Evolutionary conservation across 768 basidiomycete species (phyloP).

Genomic region (Phylloporus rhodoxanthus): DNA sequence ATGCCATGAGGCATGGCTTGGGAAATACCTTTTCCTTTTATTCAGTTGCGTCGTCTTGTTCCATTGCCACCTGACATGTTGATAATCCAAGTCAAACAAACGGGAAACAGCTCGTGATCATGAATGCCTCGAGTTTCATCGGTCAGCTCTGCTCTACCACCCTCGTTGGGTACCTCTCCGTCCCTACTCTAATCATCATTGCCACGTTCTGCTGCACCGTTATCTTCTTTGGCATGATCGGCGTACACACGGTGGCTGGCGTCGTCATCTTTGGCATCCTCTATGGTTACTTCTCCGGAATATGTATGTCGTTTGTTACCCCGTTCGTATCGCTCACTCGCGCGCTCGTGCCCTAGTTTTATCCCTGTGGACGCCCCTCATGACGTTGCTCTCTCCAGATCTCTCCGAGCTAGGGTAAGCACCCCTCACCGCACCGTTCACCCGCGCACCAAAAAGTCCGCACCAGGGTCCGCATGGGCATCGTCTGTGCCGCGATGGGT

Average conservation of each 20-base stretch:
- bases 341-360: slow-evolving; percentile 28
- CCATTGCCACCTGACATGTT: neutral
- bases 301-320: slow-evolving; percentile 25
- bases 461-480: slow-evolving; percentile 39
- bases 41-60: slow-evolving; percentile 34
- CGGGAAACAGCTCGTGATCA: slow-evolving; percentile 42
- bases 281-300: slow-evolving; percentile 51
- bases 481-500: slow-evolving; percentile 47
- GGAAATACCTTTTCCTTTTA: slow-evolving; percentile 50
- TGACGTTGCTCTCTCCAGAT: slow-evolving; percentile 40
- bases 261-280: slow-evolving; percentile 40
- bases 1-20: slow-evolving; percentile 44
- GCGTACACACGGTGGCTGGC: slow-evolving; percentile 34
- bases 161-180: slow-evolving; percentile 38
- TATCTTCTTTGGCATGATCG: slow-evolving; percentile 45
- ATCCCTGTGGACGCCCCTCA: slow-evolving; percentile 37
- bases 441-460: neutral
- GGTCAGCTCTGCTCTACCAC: slow-evolving; percentile 50
- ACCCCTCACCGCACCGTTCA: neutral
- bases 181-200: slow-evolving; percentile 34
- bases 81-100: neutral
- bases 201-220: slow-evolving; percentile 35
- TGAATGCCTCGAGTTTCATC: slow-evolving; percentile 49
- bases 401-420: slow-evolving; percentile 49
- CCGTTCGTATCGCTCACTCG: neutral